Conservation (phyloP, 768 basidiomycete genomes). For the Pisolithus tinctorius region DNA sequence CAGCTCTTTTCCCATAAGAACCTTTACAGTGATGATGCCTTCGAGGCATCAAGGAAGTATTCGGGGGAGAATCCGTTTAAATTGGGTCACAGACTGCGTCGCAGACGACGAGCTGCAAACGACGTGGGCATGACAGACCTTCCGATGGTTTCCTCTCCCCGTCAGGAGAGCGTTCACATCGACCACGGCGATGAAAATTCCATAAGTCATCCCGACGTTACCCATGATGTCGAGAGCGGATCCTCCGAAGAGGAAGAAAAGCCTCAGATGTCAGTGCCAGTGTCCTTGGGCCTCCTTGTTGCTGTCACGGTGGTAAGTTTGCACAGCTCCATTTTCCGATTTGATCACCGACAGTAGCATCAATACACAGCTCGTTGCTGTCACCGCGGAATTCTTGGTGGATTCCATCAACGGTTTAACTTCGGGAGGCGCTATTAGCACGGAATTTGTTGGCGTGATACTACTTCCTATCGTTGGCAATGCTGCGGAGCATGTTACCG, state of each 20-base stretch:
- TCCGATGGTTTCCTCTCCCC: slow-evolving; percentile 9
- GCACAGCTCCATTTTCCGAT: not conserved
- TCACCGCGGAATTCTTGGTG: slow-evolving; percentile 65
- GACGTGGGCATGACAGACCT: slow-evolving; percentile 4
- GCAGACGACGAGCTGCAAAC: slow-evolving; percentile 3
- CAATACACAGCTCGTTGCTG: slow-evolving; percentile 38
- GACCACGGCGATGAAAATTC: not conserved
- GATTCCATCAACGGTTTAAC: slow-evolving; percentile 78
- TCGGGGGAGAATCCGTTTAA: slow-evolving; percentile 33
- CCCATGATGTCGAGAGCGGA: not conserved
- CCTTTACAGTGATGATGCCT: slow-evolving; percentile 50
- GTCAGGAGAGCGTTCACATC: not conserved
- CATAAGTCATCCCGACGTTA: slow-evolving; percentile 8
- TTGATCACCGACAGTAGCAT: not conserved
- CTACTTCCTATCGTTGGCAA: slow-evolving; percentile 91
- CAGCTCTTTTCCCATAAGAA: slow-evolving; percentile 74
- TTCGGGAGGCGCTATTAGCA: slow-evolving; percentile 44
- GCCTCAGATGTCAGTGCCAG: slow-evolving; percentile 46
- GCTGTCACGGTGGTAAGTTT: slow-evolving; percentile 54
- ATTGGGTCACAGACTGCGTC: slow-evolving; percentile 12
- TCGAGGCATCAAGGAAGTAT: slow-evolving; percentile 34
- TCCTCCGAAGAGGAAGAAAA: slow-evolving; percentile 30
- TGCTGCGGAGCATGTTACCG: slow-evolving; percentile 88
- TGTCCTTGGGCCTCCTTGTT: slow-evolving; percentile 48
- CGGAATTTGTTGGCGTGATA: slow-evolving; percentile 83